Evolutionary conservation across 306 rosid genomes (phyloP).

Genomic region (Neltuma alba): DNA sequence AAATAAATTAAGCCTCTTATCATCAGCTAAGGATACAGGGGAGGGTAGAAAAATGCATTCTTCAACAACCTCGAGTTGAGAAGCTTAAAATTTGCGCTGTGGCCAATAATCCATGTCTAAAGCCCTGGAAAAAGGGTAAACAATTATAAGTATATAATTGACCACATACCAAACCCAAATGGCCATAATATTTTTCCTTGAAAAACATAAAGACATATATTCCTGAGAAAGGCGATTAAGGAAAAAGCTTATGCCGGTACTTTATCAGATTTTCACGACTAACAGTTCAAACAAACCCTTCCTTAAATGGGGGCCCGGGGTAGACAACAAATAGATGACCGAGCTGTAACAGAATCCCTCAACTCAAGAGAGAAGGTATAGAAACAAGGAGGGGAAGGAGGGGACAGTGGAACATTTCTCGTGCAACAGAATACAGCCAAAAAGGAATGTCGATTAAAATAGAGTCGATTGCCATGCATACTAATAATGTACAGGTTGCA

Average conservation of each 20-base stretch:
- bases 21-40: conserved; percentile 8
- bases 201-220: not conserved
- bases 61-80: conserved; percentile 67
- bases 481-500: not conserved
- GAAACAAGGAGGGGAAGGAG: not conserved
- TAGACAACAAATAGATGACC: not conserved
- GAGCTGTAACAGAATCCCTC: conserved; percentile 18
- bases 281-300: not conserved
- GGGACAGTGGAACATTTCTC: not conserved
- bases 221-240: not conserved
- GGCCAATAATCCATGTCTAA: conserved; percentile 54
- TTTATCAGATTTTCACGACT: not conserved
- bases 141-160: not conserved
- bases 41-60: not conserved
- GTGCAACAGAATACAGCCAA: not conserved
- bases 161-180: conserved; percentile 20
- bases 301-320: too few species aligned
- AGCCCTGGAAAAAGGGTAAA: conserved; percentile 50
- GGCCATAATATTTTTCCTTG: not conserved
- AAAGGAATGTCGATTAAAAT: not conserved
- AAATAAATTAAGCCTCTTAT: conserved; percentile 10
- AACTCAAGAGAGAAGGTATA: conserved; percentile 2
- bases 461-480: not conserved
- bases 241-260: not conserved
- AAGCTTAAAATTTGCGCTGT: conserved; percentile 56